Evolutionary conservation across 2,329 filamentous ascomycete genomes (phyloP).

Genomic region (Cadophora sp.): DNA sequence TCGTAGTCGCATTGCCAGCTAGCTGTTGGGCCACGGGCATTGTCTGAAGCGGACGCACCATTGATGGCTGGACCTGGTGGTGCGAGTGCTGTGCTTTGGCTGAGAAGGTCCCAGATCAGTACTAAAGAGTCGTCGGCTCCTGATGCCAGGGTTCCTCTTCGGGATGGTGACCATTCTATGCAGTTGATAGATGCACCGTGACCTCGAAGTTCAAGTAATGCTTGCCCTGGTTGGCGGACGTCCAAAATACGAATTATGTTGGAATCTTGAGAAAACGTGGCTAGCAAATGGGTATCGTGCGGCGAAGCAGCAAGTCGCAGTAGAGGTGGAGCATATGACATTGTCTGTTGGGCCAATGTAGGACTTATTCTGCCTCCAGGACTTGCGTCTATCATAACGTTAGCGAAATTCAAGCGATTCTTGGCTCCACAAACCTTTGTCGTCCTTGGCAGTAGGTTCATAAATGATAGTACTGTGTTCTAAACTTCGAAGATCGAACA

Average conservation of each 20-base stretch:
- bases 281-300: conserved; percentile 92
- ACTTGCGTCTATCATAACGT: conserved; percentile 53
- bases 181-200: conserved; percentile 87
- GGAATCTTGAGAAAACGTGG: conserved; percentile 96
- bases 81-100: conserved; percentile 48
- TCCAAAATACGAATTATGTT: conserved; percentile 93
- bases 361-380: conserved; percentile 69
- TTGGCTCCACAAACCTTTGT: conserved; percentile 61
- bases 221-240: conserved; percentile 94
- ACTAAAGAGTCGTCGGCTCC: conserved; percentile 93
- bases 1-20: conserved; percentile 89
- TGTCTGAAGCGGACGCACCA: conserved; percentile 59
- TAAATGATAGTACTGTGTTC: conserved; percentile 99
- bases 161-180: conserved; percentile 91
- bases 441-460: conserved; percentile 89
- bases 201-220: conserved; percentile 89
- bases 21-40: conserved; percentile 70
- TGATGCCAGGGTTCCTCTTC: conserved; percentile 87
- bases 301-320: conserved; percentile 87
- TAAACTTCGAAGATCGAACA: conserved; percentile 96
- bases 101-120: conserved; percentile 91
- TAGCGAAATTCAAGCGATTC: conserved; percentile 20
- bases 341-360: conserved; percentile 77
- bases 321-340: conserved; percentile 78
- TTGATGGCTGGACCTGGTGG: conserved; percentile 51